Base-by-base conservation (phyloP, 805 yeast genomes). In the Kuraishia piskuri region DNA sequence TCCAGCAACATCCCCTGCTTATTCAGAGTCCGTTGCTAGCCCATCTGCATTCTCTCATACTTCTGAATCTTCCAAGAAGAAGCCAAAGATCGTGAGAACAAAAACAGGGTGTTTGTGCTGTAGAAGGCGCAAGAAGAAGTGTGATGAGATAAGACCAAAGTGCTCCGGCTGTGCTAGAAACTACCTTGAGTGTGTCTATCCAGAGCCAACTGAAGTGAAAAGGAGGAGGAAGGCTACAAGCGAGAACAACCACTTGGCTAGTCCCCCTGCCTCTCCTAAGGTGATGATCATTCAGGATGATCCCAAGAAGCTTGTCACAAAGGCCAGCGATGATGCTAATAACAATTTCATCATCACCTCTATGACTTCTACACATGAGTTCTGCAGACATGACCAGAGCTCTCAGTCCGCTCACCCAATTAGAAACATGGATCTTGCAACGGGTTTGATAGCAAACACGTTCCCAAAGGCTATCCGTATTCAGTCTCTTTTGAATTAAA, bases 21-120 rank as follows among this genome's bases (percentile, higher is more conserved):
- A 22, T 23, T 24, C 52, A 2, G 54, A 53, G 17, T 47, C 48
- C 19, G 57, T 58, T 12, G 60, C 63, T 31, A 60, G 63, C 20
- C 62, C 62, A 19, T 46, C 37, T n/a, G 44, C 54, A 25, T 48
- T 44, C 14, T 31, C 40, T 31, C 40, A 8, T n/a, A 37, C 25
- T 23, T 23, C 50, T 24, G 37, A 6, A 22, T 45, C 26, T 48
- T 47, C 46, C 14, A 37, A 22, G 46, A 52, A 37, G 59, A 61
- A 50, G 59, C 59, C 54, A 17, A 68, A 68, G 55, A 68, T 68
- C 24, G 65, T 69, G 7, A 61, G 72, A 53, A 67, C 71, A 2
- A 69, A 69, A 52, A 68, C 74, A 1, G 74, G 74, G 1, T 69
- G 74, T 53, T 65, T 66, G 54, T 68, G 73, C 53, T 69, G 74